phyloP scores from a whole-genome alignment of 306 rosid genomes.

The Canavalia ensiformis region DNA sequence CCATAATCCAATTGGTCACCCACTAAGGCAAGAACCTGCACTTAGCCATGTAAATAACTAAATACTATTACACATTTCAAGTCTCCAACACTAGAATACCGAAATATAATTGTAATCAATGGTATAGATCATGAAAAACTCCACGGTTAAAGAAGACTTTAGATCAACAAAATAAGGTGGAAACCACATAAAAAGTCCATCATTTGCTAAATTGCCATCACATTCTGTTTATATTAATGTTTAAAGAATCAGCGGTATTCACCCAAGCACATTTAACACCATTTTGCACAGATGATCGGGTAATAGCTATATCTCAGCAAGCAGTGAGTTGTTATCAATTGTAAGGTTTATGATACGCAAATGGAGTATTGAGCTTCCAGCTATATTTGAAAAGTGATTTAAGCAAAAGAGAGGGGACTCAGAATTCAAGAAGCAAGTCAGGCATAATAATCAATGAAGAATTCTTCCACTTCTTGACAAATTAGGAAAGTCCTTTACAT shows the following conservation, averaged over 20 bases:
- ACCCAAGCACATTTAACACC: background rate
- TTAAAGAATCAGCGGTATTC: conserved; percentile 16
- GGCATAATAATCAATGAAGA: background rate
- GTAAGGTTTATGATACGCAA: background rate
- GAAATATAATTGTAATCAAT: background rate
- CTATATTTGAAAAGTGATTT: background rate
- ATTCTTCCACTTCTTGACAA: background rate
- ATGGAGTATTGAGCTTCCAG: background rate
- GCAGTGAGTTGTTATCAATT: background rate
- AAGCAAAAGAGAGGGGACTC: background rate
- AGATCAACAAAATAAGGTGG: background rate
- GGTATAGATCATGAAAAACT: background rate
- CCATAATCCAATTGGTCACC: conserved; percentile 94
- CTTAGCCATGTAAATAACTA: conserved; percentile 15
- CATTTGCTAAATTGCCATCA: background rate
- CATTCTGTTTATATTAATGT: background rate
- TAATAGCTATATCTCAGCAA: background rate
- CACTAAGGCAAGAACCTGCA: conserved; percentile 89
- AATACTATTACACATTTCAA: conserved; percentile 22
- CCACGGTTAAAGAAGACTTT: too few relatives aligned
- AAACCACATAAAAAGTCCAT: background rate
- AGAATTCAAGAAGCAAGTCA: conserved; percentile 15
- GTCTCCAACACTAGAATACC: background rate
- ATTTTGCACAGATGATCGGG: background rate
- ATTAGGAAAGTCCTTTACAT: conserved; percentile 17